These are phyloP conservation scores for Holtermannia corniformis DNA, from an alignment of 768 basidiomycete genomes.

Conservation along the genomic window DNA sequence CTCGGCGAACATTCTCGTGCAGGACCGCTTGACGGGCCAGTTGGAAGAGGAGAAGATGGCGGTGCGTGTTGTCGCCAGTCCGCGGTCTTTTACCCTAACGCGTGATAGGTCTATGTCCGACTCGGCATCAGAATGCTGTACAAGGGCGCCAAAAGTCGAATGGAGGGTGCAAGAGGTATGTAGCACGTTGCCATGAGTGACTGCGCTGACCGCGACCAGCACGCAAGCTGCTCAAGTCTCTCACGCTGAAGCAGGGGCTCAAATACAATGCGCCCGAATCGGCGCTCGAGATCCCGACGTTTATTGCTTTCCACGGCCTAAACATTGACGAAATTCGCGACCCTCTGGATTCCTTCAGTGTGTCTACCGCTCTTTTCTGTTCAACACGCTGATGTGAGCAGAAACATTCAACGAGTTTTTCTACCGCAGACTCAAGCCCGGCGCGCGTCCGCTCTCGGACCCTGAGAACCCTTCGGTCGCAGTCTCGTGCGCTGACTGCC, in stretches of 20 bases:
- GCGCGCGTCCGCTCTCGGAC: slow-evolving; percentile 62
- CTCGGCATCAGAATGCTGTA: slow-evolving; percentile 87
- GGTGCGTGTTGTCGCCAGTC: slow-evolving; percentile 6
- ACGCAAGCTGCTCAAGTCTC: slow-evolving; percentile 69
- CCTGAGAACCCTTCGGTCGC: slow-evolving; percentile 67
- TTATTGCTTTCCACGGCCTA: slow-evolving; percentile 83
- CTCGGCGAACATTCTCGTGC: slow-evolving; percentile 95
- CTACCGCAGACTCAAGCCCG: slow-evolving; percentile 70
- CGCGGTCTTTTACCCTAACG: background rate
- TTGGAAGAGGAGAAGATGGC: slow-evolving; percentile 95
- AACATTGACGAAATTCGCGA: slow-evolving; percentile 73
- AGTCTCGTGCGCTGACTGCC: slow-evolving; percentile 87
- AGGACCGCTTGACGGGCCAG: slow-evolving; percentile 82
- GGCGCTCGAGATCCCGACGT: slow-evolving; percentile 68
- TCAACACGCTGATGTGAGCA: slow-evolving; percentile 28
- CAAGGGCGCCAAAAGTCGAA: slow-evolving; percentile 71
- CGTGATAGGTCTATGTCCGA: slow-evolving; percentile 66
- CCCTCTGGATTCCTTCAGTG: slow-evolving; percentile 73
- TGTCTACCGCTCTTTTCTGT: slow-evolving; percentile 29
- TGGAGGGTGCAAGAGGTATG: slow-evolving; percentile 86
- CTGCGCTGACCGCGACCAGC: slow-evolving; percentile 44
- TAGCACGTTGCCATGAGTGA: too few relatives aligned
- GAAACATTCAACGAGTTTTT: slow-evolving; percentile 93
- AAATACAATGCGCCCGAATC: slow-evolving; percentile 87
- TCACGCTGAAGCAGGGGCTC: slow-evolving; percentile 85